A percentile compares a stretch with the other conserved stretches of the same genome.
Evolutionary conservation across 495 filamentous ascomycete genomes (phyloP).

Genomic region (Parachaetomium inaequale): DNA sequence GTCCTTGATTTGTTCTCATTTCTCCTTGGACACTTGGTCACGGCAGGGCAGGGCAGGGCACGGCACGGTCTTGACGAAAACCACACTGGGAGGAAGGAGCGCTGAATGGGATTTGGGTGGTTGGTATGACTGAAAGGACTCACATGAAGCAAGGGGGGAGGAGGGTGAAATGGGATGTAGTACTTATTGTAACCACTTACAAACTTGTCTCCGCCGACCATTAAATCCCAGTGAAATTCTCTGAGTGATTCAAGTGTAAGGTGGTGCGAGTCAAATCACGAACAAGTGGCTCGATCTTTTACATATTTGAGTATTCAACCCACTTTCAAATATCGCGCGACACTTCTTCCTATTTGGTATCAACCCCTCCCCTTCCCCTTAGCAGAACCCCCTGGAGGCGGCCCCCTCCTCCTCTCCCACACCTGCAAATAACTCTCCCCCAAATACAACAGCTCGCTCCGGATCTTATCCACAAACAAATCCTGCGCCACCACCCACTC

Average conservation of each 20-base stretch:
- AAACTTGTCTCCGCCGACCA: neutral
- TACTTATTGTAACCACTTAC: slow-evolving; percentile 5
- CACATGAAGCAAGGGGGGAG: neutral
- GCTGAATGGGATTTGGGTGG: neutral
- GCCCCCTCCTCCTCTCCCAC: slow-evolving; percentile 79
- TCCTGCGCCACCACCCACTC: slow-evolving; percentile 96
- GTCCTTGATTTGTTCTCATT: slow-evolving; percentile 1
- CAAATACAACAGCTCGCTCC: slow-evolving; percentile 82
- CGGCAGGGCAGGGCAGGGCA: slow-evolving; percentile 2
- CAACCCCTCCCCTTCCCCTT: slow-evolving; percentile 31
- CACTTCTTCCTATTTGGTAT: neutral
- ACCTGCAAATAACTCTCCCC: slow-evolving; percentile 94
- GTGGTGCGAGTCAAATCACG: neutral
- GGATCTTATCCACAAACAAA: slow-evolving; percentile 81
- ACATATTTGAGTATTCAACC: too few species aligned
- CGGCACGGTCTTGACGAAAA: slow-evolving; percentile 11
- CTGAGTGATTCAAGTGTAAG: too few species aligned
- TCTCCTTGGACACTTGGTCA: slow-evolving; percentile 12
- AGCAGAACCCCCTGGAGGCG: slow-evolving; percentile 10
- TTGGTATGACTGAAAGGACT: neutral
- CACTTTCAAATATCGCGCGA: too few species aligned
- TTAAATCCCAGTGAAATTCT: too few species aligned
- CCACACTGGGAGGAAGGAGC: slow-evolving; percentile 6
- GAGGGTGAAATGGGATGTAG: neutral
- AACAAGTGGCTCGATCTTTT: too few species aligned